Evolutionary conservation across 805 yeast genomes (phyloP), one percentile per base, ranked within the genome.

Genomic region (Starmerella riodocensis): DNA sequence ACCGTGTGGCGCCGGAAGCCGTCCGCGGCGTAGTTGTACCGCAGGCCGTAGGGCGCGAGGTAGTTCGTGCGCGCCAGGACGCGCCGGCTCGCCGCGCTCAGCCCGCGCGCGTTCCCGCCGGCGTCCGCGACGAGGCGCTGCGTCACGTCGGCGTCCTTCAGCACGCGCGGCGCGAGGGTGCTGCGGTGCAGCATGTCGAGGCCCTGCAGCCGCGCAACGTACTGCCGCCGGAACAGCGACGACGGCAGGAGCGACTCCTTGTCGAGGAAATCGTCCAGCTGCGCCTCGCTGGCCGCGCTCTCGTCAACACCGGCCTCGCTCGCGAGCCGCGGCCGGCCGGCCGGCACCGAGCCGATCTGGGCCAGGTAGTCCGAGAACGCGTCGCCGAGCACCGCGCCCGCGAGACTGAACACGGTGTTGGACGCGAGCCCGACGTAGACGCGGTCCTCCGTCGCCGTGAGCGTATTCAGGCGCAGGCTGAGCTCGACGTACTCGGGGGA

Each of bases 371-470:
- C 39, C 11, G 43, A 11, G 13, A 35, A 31, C 13, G 31, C 23
- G 29, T 43, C 48, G 23, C 41, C 37, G 1, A 29, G 9, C 4
- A 41, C 40, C 18, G 11, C 29, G 11, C 50, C 50, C 2, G 23
- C 11, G 17, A 17, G 26, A 21, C 36, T 24, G 28, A 16, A 46
- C 11, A 46, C 34, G 14, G 41, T 32, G 12, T 39, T 35, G 4
- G 50, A 43, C 2, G 37, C 40, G 13, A 46, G 36, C 6, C 50
- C 50, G 11, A 43, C 22, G 24, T 32, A 46, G 11, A 43, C 22
- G 24, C 29, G 43, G 8, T 33, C 33, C 16, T 25, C 32, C n/a
- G 14, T 19, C 14, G n/a, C 24, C 23, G n/a, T 18, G 22, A 4
- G 25, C 11, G 37, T 34, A 11, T 17, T 17, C 6, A 33, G 24